A percentile compares a stretch with the other conserved stretches of the same genome.
These are phyloP conservation scores for Podaxis carcinomalis DNA, from an alignment of 768 basidiomycete genomes.

Conservation along the genomic window DNA sequence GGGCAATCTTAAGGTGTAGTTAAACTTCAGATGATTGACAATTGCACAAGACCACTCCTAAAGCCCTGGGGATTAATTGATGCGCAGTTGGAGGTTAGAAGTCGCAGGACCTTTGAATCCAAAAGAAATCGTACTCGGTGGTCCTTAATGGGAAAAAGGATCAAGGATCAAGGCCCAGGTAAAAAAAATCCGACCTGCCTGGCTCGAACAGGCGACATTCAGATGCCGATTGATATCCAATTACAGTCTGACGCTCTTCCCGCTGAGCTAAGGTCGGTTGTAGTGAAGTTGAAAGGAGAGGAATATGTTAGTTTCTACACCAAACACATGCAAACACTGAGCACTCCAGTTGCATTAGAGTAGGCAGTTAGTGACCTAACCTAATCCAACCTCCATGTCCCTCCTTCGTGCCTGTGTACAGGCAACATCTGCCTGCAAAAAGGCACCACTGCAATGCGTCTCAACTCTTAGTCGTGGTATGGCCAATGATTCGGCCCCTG, in stretches of 20 bases:
- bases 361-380: neutral
- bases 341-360: constrained; percentile 8
- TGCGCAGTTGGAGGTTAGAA: too few species aligned
- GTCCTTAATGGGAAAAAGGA: neutral
- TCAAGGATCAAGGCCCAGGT: neutral
- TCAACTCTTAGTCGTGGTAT: constrained; percentile 22
- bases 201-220: constrained; percentile 57
- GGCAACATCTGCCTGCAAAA: constrained; percentile 23
- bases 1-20: too few species aligned
- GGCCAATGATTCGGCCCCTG: constrained; percentile 25
- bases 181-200: constrained; percentile 31
- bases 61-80: too few species aligned
- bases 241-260: neutral
- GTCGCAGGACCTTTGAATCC: too few species aligned
- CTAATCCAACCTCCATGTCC: constrained; percentile 39
- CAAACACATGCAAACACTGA: constrained; percentile 13
- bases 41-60: too few species aligned
- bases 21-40: too few species aligned
- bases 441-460: constrained; percentile 16
- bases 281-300: accelerated
- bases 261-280: neutral
- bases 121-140: too few species aligned
- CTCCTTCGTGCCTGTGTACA: constrained; percentile 44
- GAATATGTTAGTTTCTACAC: too few species aligned
- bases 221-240: constrained; percentile 4